phyloP scores from a whole-genome alignment of 306 rosid species.

The Neltuma alba region DNA sequence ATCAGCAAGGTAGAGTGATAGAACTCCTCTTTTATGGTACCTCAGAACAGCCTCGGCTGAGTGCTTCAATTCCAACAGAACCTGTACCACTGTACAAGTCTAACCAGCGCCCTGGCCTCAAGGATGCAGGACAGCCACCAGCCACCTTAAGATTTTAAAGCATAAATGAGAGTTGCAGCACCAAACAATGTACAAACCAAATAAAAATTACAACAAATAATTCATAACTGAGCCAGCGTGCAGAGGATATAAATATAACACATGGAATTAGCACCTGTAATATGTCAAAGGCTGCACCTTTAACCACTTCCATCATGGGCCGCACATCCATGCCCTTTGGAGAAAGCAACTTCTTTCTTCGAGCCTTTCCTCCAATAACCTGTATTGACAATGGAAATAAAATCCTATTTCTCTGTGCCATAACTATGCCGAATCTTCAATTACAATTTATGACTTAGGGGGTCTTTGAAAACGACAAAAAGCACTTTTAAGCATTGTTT shows the following conservation, averaged over 20 bases:
- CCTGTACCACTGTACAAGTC: conserved; percentile 99
- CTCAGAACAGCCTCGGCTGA: conserved; percentile 95
- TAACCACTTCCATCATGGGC: conserved; percentile 99
- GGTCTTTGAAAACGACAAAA: too few species aligned
- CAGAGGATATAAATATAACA: neutral
- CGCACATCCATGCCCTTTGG: conserved; percentile 98
- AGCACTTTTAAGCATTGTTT: too few species aligned
- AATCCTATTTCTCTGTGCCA: neutral
- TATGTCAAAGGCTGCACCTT: conserved; percentile 95
- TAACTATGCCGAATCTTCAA: neutral
- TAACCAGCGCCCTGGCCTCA: conserved; percentile 97
- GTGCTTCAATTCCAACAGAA: conserved; percentile 97
- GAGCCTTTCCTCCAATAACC: conserved; percentile 95
- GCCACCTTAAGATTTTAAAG: conserved; percentile 65
- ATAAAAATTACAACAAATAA: conserved; percentile 8
- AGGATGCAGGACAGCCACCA: conserved; percentile 86
- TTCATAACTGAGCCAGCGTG: conserved; percentile 13
- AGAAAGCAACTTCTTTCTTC: conserved; percentile 82
- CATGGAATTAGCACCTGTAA: conserved; percentile 62
- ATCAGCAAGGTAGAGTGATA: conserved; percentile 15
- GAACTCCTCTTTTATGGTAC: conserved; percentile 44
- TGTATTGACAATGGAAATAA: conserved; percentile 35
- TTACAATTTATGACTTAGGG: neutral
- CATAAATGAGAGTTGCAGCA: conserved; percentile 5
- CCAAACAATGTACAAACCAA: conserved; percentile 18